Base-by-base conservation (phyloP, 495 filamentous ascomycete genomes). In the Chlorociboria aeruginascens region DNA sequence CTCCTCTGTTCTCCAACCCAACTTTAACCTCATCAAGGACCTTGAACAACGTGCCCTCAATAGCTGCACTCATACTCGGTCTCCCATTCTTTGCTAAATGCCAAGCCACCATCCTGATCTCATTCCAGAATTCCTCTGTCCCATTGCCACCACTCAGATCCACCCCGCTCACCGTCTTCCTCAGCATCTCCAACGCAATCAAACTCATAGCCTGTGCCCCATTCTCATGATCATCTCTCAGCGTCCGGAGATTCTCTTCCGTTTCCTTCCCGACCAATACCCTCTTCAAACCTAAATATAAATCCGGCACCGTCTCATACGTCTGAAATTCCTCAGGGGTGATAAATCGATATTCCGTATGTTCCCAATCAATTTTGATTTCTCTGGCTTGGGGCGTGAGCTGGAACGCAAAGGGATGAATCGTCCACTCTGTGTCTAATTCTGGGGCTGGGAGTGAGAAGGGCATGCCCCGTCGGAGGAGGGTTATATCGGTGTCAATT, bases 351-450 rank as follows among this genome's bases (percentile, higher is more conserved):
- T 69, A 79, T 0, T 57, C 60, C 0, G 74, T 70, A 52, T 83
- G 78, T 54, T 85, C 81, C 78, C 79, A 81, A 61, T 83, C 72
- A 29, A 72, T 69, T 9, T 55, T 56, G 43, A 83, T 79, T 12
- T 57, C 42, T 30, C 63, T 59, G 1, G 50, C 32, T 12, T 45
- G 16, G 1, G 57, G 50, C 35, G 70, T 73, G 9, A 83, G 65
- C 7, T 63, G 63, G 51, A 77, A 85, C 1, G 68, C 68, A 51
- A 83, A 83, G 3, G 81, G 77, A 43, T 78, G 66, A 35, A 85
- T 65, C 7, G 67, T 82, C 81, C 79, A 85, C 56, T 72, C 61
- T 6, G 76, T 72, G 9, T 65, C 57, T 10, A 81, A 55, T 8
- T 65, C 63, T 3, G 57, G 35, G 50, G 84, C 81, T 11, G 48